Conservation (phyloP, 2,329 filamentous ascomycete genomes). For the Arthrobotrys iridis region DNA sequence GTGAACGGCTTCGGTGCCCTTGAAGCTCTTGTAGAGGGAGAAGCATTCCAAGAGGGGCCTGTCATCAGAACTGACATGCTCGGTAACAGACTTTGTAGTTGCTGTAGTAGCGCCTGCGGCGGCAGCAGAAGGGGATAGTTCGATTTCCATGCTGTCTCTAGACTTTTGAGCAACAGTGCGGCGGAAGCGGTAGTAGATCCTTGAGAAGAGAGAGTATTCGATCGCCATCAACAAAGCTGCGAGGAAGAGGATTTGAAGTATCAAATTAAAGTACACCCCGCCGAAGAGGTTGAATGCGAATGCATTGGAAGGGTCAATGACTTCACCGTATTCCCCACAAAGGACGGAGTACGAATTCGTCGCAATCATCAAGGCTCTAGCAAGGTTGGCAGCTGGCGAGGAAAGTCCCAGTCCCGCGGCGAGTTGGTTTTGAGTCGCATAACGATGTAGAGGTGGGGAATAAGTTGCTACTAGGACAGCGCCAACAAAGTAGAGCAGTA, state of each 20-base stretch:
- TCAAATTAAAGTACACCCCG: conserved; percentile 83
- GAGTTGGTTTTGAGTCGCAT: conserved; percentile 72
- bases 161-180: conserved; percentile 62
- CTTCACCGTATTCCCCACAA: conserved; percentile 72
- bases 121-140: background rate
- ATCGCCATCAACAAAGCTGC: conserved; percentile 80
- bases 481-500: conserved; percentile 76
- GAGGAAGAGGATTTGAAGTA: conserved; percentile 77
- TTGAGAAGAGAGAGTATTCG: conserved; percentile 73
- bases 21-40: conserved; percentile 82
- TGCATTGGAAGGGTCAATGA: conserved; percentile 72
- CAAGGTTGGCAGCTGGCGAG: conserved; percentile 79
- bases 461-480: conserved; percentile 79
- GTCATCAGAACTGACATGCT: conserved; percentile 72
- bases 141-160: conserved; percentile 63
- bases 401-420: conserved; percentile 79
- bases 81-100: conserved; percentile 54
- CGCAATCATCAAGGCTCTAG: conserved; percentile 77
- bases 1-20: conserved; percentile 80
- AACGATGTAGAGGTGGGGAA: conserved; percentile 74
- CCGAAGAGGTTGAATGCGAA: conserved; percentile 71
- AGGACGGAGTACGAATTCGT: conserved; percentile 85
- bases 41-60: conserved; percentile 74
- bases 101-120: background rate
- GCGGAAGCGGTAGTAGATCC: conserved; percentile 53